A percentile compares a stretch with the other conserved stretches of the same genome.
Conservation (phyloP, 208 protist species). For the Trypanosoma melophagium region DNA sequence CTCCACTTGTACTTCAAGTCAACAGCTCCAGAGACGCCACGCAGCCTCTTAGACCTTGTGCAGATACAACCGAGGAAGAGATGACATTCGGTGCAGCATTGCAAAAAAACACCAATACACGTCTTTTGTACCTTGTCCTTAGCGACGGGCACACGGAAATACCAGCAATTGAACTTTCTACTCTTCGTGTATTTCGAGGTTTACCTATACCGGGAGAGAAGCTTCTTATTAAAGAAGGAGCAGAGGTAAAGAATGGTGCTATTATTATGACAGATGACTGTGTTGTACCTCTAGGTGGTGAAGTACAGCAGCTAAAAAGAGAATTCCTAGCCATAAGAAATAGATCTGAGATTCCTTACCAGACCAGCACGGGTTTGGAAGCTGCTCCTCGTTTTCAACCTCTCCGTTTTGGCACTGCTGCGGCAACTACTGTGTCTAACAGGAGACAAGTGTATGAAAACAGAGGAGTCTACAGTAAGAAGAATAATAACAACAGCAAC, state of each 20-base stretch:
- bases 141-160: conserved; percentile 74
- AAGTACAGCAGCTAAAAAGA: conserved; percentile 69
- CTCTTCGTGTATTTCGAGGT: conserved; percentile 48
- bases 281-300: conserved; percentile 57
- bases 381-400: conserved; percentile 74
- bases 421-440: background rate
- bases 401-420: conserved; percentile 37
- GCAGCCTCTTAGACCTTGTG: conserved; percentile 76
- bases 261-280: conserved; percentile 72
- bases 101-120: conserved; percentile 49
- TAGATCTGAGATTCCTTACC: conserved; percentile 43
- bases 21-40: conserved; percentile 70
- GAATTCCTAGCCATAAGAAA: conserved; percentile 60
- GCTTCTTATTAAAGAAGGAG: conserved; percentile 54
- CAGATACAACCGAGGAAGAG: conserved; percentile 60
- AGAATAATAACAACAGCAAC: too few species aligned
- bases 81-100: conserved; percentile 36
- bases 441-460: background rate
- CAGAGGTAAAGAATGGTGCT: conserved; percentile 70
- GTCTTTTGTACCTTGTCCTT: conserved; percentile 68
- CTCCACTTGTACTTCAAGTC: conserved; percentile 72
- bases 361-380: conserved; percentile 53
- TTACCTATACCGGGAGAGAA: conserved; percentile 81
- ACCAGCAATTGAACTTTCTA: conserved; percentile 71
- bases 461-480: background rate